These are phyloP conservation scores for Cryptomeria japonica DNA, from an alignment of 75 land plant genomes.

Conservation along the genomic window DNA sequence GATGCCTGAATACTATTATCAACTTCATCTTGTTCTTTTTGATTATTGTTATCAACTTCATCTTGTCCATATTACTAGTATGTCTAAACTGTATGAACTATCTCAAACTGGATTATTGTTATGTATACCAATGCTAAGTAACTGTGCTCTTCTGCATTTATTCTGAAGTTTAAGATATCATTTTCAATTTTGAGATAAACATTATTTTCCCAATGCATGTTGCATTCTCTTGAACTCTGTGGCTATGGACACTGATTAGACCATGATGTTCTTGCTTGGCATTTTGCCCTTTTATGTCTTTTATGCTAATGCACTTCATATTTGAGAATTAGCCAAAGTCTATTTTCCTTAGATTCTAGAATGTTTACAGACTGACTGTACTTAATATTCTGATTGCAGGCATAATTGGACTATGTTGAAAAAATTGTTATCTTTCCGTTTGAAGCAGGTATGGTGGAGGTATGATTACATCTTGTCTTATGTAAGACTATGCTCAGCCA, in stretches of 20 bases:
- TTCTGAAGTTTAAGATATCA: background rate
- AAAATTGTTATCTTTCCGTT: conserved; percentile 51
- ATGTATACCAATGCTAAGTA: background rate
- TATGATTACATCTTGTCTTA: conserved; percentile 24
- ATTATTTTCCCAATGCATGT: background rate
- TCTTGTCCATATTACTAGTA: too few relatives aligned
- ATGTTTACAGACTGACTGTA: background rate
- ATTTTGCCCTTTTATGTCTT: background rate
- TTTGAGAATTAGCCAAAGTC: background rate
- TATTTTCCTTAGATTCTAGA: background rate
- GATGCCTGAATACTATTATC: too few relatives aligned
- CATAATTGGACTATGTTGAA: conserved; percentile 69
- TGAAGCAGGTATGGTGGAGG: conserved; percentile 88
- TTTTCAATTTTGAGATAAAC: background rate
- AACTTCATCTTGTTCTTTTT: too few relatives aligned
- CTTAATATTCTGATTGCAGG: conserved; percentile 34
- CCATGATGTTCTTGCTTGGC: background rate
- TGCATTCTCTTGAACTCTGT: background rate
- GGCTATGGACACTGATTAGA: background rate
- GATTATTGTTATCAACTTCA: too few relatives aligned
- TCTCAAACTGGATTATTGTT: background rate
- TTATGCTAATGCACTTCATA: background rate
- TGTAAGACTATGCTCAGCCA: background rate
- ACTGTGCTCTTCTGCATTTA: background rate
- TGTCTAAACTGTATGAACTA: background rate